Conservation (phyloP, 495 filamentous ascomycete genomes). For the Neurospora sp. region DNA sequence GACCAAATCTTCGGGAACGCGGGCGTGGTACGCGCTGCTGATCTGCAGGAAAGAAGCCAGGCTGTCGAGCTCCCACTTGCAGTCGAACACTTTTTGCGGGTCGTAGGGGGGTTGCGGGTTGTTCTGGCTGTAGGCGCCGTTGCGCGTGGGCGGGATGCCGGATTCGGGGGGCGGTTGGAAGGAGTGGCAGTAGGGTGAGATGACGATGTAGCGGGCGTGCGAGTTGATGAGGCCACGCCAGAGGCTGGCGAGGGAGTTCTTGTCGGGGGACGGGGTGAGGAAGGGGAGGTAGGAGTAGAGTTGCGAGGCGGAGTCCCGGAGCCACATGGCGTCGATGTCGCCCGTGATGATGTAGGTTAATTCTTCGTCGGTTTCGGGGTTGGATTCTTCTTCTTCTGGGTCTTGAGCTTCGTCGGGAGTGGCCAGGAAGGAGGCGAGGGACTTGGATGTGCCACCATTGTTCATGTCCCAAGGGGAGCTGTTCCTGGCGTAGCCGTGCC, state of each 20-base stretch:
- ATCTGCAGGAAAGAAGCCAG: slow-evolving; percentile 53
- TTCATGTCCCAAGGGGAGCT: background rate
- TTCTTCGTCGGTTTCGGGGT: slow-evolving; percentile 44
- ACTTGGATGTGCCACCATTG: background rate
- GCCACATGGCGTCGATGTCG: slow-evolving; percentile 59
- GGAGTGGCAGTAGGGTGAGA: slow-evolving; percentile 50
- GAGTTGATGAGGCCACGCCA: slow-evolving; percentile 52
- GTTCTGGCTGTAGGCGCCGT: slow-evolving; percentile 40
- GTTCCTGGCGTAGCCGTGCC: slow-evolving; percentile 42
- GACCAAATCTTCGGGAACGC: slow-evolving; percentile 37
- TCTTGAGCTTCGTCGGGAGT: background rate
- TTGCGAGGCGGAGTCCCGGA: slow-evolving; percentile 54
- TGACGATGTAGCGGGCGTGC: slow-evolving; percentile 48
- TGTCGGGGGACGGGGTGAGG: slow-evolving; percentile 38
- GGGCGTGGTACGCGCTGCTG: slow-evolving; percentile 46
- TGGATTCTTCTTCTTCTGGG: slow-evolving; percentile 15
- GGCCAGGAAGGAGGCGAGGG: background rate
- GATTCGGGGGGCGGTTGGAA: slow-evolving; percentile 52
- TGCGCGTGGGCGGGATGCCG: slow-evolving; percentile 34
- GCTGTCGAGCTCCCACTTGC: slow-evolving; percentile 56
- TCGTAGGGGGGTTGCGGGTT: slow-evolving; percentile 39
- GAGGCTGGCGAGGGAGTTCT: slow-evolving; percentile 47
- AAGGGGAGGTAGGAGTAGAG: slow-evolving; percentile 50
- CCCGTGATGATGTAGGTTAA: slow-evolving; percentile 56
- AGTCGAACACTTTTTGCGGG: slow-evolving; percentile 45